Base-by-base conservation (phyloP, 108 stramenopile genomes). In the Skeletonema tropicum region DNA sequence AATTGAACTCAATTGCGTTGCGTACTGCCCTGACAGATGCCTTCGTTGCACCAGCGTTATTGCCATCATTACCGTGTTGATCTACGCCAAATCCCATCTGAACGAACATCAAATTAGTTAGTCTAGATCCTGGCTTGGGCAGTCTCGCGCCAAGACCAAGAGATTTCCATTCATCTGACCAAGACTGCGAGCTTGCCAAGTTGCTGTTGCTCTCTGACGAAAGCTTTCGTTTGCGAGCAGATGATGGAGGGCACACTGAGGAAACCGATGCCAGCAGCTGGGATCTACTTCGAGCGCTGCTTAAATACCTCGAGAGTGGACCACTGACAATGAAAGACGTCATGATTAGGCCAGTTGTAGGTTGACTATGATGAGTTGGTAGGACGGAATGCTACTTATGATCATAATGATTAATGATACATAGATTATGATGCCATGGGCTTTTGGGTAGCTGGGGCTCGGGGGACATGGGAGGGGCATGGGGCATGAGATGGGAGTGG, bases 1-100 rank as follows among this genome's bases (percentile, higher is more conserved):
- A 84, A 71, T 95, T 95, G 79, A 93, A 95, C 77, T 95, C 94
- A 41, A 95, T 95, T 9, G 94, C 90, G 74, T 93, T 93, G 2
- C 94, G 75, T 9, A 91, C 89, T 26, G 94, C 94, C 42, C 92
- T 83, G 9, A 89, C 64, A 5, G 83, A 80, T 10, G 89, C 91
- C 73, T 91, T 90, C 25, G 92, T 93, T 7, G 92, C 86, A 67
- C 87, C 73, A 6, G 70, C 71, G 13, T 66, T 26, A 32, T 17
- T 21, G 45, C 35, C 65, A 39, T 74, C 73, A 42, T 74, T 74
- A 29, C 74, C 79, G 31, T 95, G 92, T 57, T 93, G 92, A 64
- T 95, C 92, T 5, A 88, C 89, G 10, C 92, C 92, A 68, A 92
- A 90, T 1, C 92, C 94, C 45, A 89, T 68, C 74, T 93, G 85